Percentiles rank a stretch among this genome's conserved stretches.
Conservation (phyloP, 2,329 filamentous ascomycete species). For the Ceratocystis colombiana region DNA sequence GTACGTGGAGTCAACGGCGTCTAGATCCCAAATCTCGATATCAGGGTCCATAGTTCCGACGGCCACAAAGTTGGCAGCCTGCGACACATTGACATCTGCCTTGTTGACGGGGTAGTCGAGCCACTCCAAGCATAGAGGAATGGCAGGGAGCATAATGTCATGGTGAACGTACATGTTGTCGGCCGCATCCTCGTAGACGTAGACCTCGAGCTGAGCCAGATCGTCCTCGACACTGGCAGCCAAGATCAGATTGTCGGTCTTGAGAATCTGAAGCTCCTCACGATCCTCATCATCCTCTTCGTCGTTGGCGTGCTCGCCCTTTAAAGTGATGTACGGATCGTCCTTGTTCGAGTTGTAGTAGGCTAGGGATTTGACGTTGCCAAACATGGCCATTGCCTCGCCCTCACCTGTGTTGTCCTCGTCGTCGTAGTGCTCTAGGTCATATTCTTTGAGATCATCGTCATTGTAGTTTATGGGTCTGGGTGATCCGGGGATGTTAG, state of each 20-base stretch:
- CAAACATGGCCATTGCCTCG: constrained; percentile 81
- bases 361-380: constrained; percentile 83
- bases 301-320: constrained; percentile 57
- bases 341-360: constrained; percentile 93
- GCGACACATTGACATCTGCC: constrained; percentile 48
- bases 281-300: constrained; percentile 65
- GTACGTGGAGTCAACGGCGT: constrained; percentile 95
- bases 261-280: constrained; percentile 85
- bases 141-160: constrained; percentile 97
- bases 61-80: constrained; percentile 80
- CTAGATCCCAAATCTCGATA: constrained; percentile 96
- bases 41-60: constrained; percentile 96
- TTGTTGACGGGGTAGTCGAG: constrained; percentile 82
- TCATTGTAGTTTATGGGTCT: constrained; percentile 47
- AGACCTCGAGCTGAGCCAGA: constrained; percentile 89
- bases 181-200: constrained; percentile 88
- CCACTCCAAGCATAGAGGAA: constrained; percentile 94
- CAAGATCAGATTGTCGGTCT: constrained; percentile 84
- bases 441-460: constrained; percentile 89
- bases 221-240: constrained; percentile 95
- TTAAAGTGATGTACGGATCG: constrained; percentile 90
- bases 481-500: constrained; percentile 26
- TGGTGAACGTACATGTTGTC: constrained; percentile 99
- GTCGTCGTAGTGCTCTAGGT: constrained; percentile 90
- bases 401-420: constrained; percentile 39